Percentiles rank a stretch among this genome's conserved stretches.
These are phyloP conservation scores for Rhypophila decipiens DNA, from an alignment of 495 filamentous ascomycete genomes.

Conservation along the genomic window DNA sequence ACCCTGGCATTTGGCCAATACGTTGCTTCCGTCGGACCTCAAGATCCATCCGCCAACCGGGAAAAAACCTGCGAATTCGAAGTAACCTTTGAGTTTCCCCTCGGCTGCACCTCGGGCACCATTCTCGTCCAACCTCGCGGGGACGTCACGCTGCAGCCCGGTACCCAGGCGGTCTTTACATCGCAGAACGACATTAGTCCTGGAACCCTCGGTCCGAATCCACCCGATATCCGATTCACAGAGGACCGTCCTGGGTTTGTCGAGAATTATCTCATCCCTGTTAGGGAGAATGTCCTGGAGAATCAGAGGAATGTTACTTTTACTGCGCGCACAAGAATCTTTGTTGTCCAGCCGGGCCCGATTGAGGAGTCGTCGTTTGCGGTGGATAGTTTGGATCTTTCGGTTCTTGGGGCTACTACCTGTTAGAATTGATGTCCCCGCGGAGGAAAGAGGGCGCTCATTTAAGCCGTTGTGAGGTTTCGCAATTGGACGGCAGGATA, in stretches of 20 bases:
- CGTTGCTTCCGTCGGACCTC: background rate
- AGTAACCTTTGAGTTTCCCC: background rate
- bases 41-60: background rate
- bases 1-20: background rate
- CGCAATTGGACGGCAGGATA: too few species aligned
- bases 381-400: background rate
- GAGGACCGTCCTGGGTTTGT: background rate
- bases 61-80: background rate
- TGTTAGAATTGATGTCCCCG: too few species aligned
- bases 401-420: background rate
- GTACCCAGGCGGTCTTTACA: background rate
- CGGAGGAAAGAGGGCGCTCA: too few species aligned
- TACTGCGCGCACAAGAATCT: background rate
- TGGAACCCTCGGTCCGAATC: background rate
- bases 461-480: too few species aligned
- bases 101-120: background rate
- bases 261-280: background rate
- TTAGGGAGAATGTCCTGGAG: background rate
- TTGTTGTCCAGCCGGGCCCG: background rate
- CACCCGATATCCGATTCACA: background rate
- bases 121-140: background rate
- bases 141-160: background rate
- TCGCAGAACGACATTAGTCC: background rate
- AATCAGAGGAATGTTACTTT: background rate
- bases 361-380: background rate